A percentile compares a stretch with the other conserved stretches of the same genome.
Evolutionary conservation across 2,329 filamentous ascomycete species (phyloP).

Genomic region (Penicillium verrucosum): DNA sequence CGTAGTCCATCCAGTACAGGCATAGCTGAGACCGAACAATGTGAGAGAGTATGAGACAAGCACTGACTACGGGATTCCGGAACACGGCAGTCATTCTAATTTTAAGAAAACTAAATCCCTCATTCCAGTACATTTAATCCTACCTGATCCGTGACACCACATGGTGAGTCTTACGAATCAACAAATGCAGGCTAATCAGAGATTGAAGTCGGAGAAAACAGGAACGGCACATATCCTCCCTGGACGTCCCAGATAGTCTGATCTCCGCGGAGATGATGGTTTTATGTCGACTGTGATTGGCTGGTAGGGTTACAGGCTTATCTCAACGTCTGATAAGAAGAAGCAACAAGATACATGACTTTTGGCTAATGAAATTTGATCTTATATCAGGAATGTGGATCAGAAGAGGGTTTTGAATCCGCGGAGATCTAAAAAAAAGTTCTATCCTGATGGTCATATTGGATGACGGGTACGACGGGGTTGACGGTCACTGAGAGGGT

Average conservation of each 20-base stretch:
- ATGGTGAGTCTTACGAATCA: neutral
- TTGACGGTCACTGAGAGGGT: neutral
- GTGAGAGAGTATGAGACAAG: neutral
- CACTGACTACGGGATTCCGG: neutral
- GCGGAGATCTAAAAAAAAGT: neutral
- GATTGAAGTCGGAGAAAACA: constrained; percentile 7
- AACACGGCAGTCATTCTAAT: constrained; percentile 6
- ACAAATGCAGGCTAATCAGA: neutral
- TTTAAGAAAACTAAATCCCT: constrained; percentile 6
- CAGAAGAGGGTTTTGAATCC: neutral
- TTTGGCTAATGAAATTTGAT: neutral
- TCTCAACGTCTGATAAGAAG: constrained; percentile 7
- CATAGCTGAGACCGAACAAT: constrained; percentile 19
- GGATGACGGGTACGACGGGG: neutral
- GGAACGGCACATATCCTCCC: neutral
- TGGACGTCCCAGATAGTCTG: neutral
- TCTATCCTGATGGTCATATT: too few relatives aligned
- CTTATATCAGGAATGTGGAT: neutral
- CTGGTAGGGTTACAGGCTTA: neutral
- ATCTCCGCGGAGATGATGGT: constrained; percentile 20
- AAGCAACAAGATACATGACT: neutral
- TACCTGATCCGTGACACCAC: neutral
- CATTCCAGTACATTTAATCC: neutral
- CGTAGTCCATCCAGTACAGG: constrained; percentile 30
- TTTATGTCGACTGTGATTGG: constrained; percentile 8